phyloP scores from a whole-genome alignment of 2,329 filamentous ascomycete genomes.

The Ophiostoma ulmi region DNA sequence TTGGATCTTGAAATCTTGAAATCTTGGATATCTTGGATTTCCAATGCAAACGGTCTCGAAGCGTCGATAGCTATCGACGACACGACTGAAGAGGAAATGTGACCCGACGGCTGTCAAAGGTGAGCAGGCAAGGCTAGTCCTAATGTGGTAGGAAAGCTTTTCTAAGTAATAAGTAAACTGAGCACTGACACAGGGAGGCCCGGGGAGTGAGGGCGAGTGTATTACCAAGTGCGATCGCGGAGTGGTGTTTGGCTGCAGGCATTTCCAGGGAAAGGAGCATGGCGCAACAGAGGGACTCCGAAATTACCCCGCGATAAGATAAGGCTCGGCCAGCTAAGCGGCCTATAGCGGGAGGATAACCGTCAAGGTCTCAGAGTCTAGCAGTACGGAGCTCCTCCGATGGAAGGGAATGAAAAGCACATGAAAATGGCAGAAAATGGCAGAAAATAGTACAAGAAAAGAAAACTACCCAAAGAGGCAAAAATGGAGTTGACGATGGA shows the following conservation, averaged over 20 bases:
- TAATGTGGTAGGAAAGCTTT: conserved; percentile 12
- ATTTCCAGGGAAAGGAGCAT: background rate
- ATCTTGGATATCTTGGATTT: no score
- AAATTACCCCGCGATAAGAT: conserved; percentile 18
- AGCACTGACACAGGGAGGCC: background rate
- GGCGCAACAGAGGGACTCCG: conserved; percentile 8
- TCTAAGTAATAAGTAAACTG: background rate
- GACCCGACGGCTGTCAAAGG: background rate
- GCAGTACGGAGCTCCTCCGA: background rate
- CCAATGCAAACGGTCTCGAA: background rate
- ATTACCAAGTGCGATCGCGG: conserved; percentile 3
- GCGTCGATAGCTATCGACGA: background rate
- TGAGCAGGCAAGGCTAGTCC: background rate
- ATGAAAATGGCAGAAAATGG: background rate
- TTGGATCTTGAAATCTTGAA: background rate
- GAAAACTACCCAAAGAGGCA: conserved; percentile 17
- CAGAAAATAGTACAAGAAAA: background rate
- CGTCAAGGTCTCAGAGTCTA: background rate
- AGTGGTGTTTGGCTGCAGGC: background rate
- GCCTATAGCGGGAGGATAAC: background rate
- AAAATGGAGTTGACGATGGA: background rate
- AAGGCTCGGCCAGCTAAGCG: background rate
- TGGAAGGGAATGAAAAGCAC: background rate
- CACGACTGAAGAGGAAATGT: conserved; percentile 13
- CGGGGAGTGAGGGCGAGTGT: background rate